Base-by-base conservation (phyloP, 805 yeast species). In the Myxozyma neotropica region DNA sequence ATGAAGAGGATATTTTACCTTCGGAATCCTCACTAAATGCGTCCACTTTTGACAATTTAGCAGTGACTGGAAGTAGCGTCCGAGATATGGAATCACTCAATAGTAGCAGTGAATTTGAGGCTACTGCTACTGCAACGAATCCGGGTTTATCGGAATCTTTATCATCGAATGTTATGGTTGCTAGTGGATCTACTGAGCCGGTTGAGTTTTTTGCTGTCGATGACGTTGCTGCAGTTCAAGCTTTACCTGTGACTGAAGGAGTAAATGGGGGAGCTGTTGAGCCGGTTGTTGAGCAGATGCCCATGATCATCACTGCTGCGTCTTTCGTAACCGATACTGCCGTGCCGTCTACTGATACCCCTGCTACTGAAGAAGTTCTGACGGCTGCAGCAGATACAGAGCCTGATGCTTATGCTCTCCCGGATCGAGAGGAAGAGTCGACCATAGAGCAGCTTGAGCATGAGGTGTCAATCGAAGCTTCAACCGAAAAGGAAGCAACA, bases 21-120 rank as follows among this genome's bases (percentile, higher is more conserved):
- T 38, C 43, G 4, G 56, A 33, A n/a, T 21, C 52, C 13, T 43
- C 52, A 7, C n/a, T 38, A 27, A 36, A 27, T 39, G 47, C 42
- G 40, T 42, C 60, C 15, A 24, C 40, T 15, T 46, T 45, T 36
- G 54, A 55, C 29, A 26, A 10, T 15, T 6, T 43, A 7, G 27
- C 35, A 42, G 38, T 45, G 13, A 27, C 44, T 26, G 43, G 42
- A 15, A 35, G 36, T 24, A 36, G 44, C 17, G 35, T 35, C 10
- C 29, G 40, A 2, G 53, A 42, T 21, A 27, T 50, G 38, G 33
- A 23, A 15, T 48, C 53, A 8, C n/a, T 48, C 12, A 24, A 31
- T 36, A 48, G 53, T 19, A 39, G 46, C 46, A 38, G 43, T 8
- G 21, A n/a, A n/a, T 38, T 19, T 1, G 43, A 17, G 6, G 23